Evolutionary conservation across 2,329 filamentous ascomycete genomes (phyloP), one percentile per base, ranked within the genome.

Genomic region (Epichloe uncinata): DNA sequence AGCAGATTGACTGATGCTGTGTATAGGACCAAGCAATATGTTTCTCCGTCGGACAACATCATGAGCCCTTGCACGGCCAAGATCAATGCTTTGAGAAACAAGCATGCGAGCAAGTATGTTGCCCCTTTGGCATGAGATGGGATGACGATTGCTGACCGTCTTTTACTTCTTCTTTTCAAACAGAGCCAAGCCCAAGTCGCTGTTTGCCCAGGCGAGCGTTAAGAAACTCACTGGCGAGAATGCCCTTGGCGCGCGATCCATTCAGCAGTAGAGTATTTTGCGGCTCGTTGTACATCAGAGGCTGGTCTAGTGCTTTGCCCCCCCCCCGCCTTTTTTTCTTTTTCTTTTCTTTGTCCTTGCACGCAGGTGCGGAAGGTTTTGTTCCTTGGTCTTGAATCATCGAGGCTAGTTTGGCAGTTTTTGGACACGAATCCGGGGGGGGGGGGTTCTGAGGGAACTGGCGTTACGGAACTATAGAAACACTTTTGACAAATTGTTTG

Each of bases 31-130:
- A 48, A 42, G 33, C 51, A 54, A 57, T 91, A 90, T 69, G 73
- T 90, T 64, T 90, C 85, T 16, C 87, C 87, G 3, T 90, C 85
- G n/a, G 87, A 94, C 67, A 82, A 81, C 68, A 90, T 94, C 72
- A 86, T 89, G 82, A 89, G 84, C 59, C 87, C 87, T 36, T 89
- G 86, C 67, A 85, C 83, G 16, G 83, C 85, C 66, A 93, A 93
- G 75, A 78, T 93, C 60, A 84, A 77, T 55, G 83, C 84, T 40
- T 80, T 90, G 67, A 85, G 86, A 69, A 86, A 79, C 70, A 89
- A 88, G 73, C 83, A 87, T 61, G 82, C 82, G 54, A 77, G 77
- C 69, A 91, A 89, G 84, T 87, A 74, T 63, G 78, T 75, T 43
- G 38, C 5, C 13, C 22, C 16, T 38, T 37, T n/a, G 22, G 13